Percentiles rank a stretch among this genome's conserved stretches.
Conservation (phyloP, 352 stramenopile species). For the Pythium oligandrum region DNA sequence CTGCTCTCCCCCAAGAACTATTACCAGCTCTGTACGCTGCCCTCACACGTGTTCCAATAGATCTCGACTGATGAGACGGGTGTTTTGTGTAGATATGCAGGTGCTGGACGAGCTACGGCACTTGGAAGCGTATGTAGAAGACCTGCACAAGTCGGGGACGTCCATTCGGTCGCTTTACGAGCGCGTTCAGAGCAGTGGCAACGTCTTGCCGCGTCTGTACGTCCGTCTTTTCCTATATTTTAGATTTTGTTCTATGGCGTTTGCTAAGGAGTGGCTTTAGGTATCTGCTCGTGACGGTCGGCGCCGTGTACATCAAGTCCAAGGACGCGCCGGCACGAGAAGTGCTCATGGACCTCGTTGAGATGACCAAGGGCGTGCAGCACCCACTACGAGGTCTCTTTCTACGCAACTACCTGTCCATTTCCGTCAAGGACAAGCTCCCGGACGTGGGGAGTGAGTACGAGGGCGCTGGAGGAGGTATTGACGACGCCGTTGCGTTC, state of each 20-base stretch:
- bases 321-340: slow-evolving; percentile 72
- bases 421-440: slow-evolving; percentile 93
- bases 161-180: slow-evolving; percentile 94
- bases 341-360: slow-evolving; percentile 97
- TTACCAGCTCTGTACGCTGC: slow-evolving; percentile 96
- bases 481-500: slow-evolving; percentile 93
- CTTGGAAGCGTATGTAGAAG: slow-evolving; percentile 93
- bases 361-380: slow-evolving; percentile 99
- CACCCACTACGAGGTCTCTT: slow-evolving; percentile 98
- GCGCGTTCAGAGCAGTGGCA: slow-evolving; percentile 91
- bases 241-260: no score
- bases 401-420: slow-evolving; percentile 95
- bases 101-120: slow-evolving; percentile 92
- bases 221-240: neutral
- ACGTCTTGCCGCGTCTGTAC: slow-evolving; percentile 93
- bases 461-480: slow-evolving; percentile 61
- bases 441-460: slow-evolving; percentile 76
- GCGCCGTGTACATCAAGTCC: slow-evolving; percentile 92
- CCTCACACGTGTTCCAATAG: neutral
- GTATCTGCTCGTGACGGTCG: slow-evolving; percentile 97
- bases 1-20: slow-evolving; percentile 98
- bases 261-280: slow-evolving; percentile 8
- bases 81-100: slow-evolving; percentile 51
- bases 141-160: slow-evolving; percentile 71
- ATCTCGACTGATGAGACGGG: neutral